Percentiles rank a stretch among this genome's conserved stretches.
phyloP scores from a whole-genome alignment of 2,329 filamentous ascomycete genomes.

The Ceratocystis papillata region DNA sequence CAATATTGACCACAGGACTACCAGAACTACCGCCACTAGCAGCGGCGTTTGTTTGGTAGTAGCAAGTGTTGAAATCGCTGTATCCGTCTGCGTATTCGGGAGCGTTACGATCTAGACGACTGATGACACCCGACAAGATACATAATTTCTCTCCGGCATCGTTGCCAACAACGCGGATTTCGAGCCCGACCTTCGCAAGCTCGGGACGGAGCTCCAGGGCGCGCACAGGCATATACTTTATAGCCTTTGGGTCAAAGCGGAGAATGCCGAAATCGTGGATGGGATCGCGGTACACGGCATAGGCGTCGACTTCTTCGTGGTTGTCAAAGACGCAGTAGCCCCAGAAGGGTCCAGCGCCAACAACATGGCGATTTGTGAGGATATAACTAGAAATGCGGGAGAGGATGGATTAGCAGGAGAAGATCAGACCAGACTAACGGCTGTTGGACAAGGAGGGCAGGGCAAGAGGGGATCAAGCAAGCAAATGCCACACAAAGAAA shows the following conservation, averaged over 20 bases:
- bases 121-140: slow-evolving; percentile 95
- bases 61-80: slow-evolving; percentile 91
- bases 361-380: slow-evolving; percentile 82
- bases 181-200: slow-evolving; percentile 76
- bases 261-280: slow-evolving; percentile 98
- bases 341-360: slow-evolving; percentile 92
- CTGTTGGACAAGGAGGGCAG: neutral
- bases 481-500: neutral
- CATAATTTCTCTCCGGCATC: slow-evolving; percentile 97
- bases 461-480: neutral
- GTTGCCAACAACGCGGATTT: slow-evolving; percentile 95
- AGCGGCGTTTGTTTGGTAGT: slow-evolving; percentile 95
- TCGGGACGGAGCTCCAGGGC: slow-evolving; percentile 74
- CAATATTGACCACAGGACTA: slow-evolving; percentile 91
- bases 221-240: slow-evolving; percentile 91
- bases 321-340: slow-evolving; percentile 98
- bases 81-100: slow-evolving; percentile 97
- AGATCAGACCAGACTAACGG: neutral
- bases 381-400: slow-evolving; percentile 48
- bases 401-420: neutral
- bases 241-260: slow-evolving; percentile 86
- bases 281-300: slow-evolving; percentile 92
- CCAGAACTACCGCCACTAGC: slow-evolving; percentile 97
- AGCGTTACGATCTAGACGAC: slow-evolving; percentile 87
- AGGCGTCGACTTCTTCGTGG: slow-evolving; percentile 91